A percentile compares a stretch with the other conserved stretches of the same genome.
phyloP scores from a whole-genome alignment of 805 yeast genomes.

The Zygosaccharomyces bailii region DNA sequence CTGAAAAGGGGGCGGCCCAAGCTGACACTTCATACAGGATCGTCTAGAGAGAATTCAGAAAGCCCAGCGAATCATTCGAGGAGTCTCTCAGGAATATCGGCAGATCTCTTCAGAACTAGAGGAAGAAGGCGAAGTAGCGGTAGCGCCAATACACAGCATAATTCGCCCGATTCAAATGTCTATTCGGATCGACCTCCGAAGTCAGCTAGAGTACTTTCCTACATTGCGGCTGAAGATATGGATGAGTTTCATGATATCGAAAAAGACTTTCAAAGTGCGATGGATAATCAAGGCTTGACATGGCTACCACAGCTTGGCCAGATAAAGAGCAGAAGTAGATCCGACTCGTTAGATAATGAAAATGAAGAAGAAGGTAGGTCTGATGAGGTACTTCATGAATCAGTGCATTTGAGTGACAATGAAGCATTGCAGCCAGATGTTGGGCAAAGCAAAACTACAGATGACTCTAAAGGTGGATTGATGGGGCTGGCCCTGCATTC shows the following conservation, averaged over 20 bases:
- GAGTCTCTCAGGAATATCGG: conserved; percentile 5
- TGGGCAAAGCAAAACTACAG: conserved; percentile 2
- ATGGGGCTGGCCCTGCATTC: conserved; percentile 3
- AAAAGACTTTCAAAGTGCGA: conserved; percentile 29
- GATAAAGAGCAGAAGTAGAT: conserved; percentile 26
- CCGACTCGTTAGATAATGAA: conserved; percentile 3
- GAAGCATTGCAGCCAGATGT: conserved; percentile 7
- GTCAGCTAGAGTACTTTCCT: conserved; percentile 31
- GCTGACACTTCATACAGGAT: conserved; percentile 16
- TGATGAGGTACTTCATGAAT: conserved; percentile 1
- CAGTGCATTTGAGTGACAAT: background rate
- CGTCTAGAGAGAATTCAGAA: conserved; percentile 4
- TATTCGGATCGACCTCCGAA: conserved; percentile 20
- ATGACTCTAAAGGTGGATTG: background rate
- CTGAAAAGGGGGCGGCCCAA: conserved; percentile 15
- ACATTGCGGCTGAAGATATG: conserved; percentile 33
- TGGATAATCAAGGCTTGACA: conserved; percentile 26
- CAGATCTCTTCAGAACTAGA: conserved; percentile 7
- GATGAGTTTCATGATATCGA: conserved; percentile 35
- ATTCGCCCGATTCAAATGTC: conserved; percentile 11
- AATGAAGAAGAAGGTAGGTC: conserved; percentile 5
- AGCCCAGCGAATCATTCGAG: conserved; percentile 1
- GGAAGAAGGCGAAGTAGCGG: conserved; percentile 15
- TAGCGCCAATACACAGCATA: conserved; percentile 4
- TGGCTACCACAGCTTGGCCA: conserved; percentile 31